Evolutionary conservation across 1,284 basidiomycete genomes (phyloP), one percentile per base, ranked within the genome.

Genomic region (Sutorius eximius): DNA sequence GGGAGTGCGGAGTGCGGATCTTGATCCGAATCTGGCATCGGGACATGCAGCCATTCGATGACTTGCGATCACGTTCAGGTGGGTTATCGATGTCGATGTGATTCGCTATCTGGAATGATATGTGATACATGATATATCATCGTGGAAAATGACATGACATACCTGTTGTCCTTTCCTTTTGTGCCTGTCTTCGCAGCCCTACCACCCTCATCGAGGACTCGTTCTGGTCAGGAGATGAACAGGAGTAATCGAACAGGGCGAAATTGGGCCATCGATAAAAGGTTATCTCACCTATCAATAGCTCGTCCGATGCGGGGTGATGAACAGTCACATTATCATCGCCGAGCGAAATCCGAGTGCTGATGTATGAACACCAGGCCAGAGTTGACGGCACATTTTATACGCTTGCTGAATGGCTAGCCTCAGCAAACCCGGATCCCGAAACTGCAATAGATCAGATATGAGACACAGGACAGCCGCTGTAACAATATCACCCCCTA

Each of bases 1-100:
- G 66, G 71, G 71, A 70, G 70, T 73, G 79, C 81, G 78, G 79
- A 79, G 76, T 78, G 75, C 82, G 82, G 85, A 87, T 86, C 85
- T 85, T 82, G 85, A 86, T 86, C 82, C 79, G 81, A 71, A 71
- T 71, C 66, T 58, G 61, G 63, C 42, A 53, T 65, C 40, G 40
- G 51, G 42, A 29, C 44, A 34, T 48, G 22, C 38, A 56, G 49
- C 44, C 29, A 36, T 40, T 51, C 50, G 41, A 46, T 51, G 46
- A 37, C 55, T 42, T 42, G 53, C 40, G 49, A 65, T 55, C 49
- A 56, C 56, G 51, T 58, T 53, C 41, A 45, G 61, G 55, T 61
- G 52, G 46, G 67, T 71, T 69, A 71, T 68, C 70, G 66, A 71
- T 71, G 58, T 70, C 65, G 65, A 66, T 58, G 54, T 48, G 55